Evolutionary conservation across 805 yeast genomes (phyloP).

Genomic region (Ogataea salicorniae): DNA sequence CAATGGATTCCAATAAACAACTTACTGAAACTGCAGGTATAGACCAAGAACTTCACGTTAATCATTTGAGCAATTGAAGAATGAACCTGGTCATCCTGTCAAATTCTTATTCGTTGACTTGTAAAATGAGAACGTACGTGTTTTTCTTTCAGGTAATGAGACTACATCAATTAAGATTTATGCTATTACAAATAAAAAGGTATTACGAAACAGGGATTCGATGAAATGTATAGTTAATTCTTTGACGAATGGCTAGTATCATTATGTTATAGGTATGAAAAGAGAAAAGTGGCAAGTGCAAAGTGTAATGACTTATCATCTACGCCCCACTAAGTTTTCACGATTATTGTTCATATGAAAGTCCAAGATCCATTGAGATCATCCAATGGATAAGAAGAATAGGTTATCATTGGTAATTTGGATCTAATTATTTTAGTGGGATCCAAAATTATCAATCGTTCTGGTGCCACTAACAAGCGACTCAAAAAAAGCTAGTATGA

Average conservation of each 20-base stretch:
- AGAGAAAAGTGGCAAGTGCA: conserved; percentile 73
- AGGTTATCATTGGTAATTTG: conserved; percentile 57
- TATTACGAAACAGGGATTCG: conserved; percentile 52
- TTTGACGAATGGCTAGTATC: conserved; percentile 48
- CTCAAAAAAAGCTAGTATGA: conserved; percentile 87
- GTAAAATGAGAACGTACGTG: conserved; percentile 81
- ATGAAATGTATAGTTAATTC: conserved; percentile 43
- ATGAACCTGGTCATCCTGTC: conserved; percentile 54
- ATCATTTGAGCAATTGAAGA: conserved; percentile 47
- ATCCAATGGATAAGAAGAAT: conserved; percentile 40
- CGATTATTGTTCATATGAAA: conserved; percentile 56
- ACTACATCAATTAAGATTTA: conserved; percentile 49
- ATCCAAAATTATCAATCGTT: conserved; percentile 75
- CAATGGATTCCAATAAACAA: conserved; percentile 26
- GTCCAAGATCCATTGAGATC: conserved; percentile 35
- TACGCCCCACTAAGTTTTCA: conserved; percentile 75
- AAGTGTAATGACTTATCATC: conserved; percentile 73
- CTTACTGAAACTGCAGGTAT: conserved; percentile 53
- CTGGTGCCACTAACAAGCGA: conserved; percentile 82
- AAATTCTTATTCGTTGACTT: conserved; percentile 79
- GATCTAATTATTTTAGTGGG: conserved; percentile 90
- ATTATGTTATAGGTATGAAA: conserved; percentile 52
- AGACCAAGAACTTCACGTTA: conserved; percentile 55
- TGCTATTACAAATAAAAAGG: conserved; percentile 47
- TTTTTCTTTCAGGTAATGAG: conserved; percentile 46